Conservation (phyloP, 2,329 filamentous ascomycete species). For the Cladophialophora carrionii region DNA sequence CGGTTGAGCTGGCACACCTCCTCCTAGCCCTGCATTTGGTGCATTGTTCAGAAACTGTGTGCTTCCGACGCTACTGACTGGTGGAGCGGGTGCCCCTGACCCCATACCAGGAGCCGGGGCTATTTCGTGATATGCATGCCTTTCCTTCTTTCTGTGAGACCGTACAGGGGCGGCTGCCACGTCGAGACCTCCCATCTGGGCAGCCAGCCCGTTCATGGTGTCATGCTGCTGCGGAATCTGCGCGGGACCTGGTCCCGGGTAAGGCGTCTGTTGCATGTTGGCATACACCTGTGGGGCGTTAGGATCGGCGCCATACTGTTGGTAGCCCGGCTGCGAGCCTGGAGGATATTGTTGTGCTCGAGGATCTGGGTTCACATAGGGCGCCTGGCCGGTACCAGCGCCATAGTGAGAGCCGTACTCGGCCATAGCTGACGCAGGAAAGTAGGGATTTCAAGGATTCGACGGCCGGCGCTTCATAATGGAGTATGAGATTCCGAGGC, state of each 20-base stretch:
- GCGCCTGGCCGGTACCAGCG: constrained; percentile 27
- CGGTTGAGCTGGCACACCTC: constrained; percentile 38
- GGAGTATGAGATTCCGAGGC: constrained; percentile 7
- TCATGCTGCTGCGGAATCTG: constrained; percentile 28
- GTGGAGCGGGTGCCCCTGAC: constrained; percentile 10
- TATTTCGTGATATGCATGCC: constrained; percentile 87
- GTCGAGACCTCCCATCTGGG: constrained; percentile 78
- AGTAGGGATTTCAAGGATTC: constrained; percentile 14
- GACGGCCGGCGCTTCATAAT: constrained; percentile 32
- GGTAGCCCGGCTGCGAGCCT: constrained; percentile 29
- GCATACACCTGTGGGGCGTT: constrained; percentile 26
- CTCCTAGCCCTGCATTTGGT: constrained; percentile 48
- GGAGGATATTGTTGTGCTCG: constrained; percentile 26
- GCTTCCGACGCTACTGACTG: constrained; percentile 12
- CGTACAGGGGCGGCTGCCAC: constrained; percentile 60
- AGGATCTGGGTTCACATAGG: constrained; percentile 31
- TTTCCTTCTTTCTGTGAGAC: constrained; percentile 81
- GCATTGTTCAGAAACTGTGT: constrained; percentile 39
- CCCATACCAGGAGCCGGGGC: constrained; percentile 66
- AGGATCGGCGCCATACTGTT: constrained; percentile 22
- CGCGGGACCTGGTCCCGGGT: constrained; percentile 18
- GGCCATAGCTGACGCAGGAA: constrained; percentile 27
- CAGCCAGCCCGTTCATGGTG: constrained; percentile 46
- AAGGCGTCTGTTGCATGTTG: constrained; percentile 25
- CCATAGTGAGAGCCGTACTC: constrained; percentile 34